A percentile compares a stretch with the other conserved stretches of the same genome.
These are phyloP conservation scores for Huntiella decipiens DNA, from an alignment of 2,329 filamentous ascomycete genomes.

Conservation along the genomic window DNA sequence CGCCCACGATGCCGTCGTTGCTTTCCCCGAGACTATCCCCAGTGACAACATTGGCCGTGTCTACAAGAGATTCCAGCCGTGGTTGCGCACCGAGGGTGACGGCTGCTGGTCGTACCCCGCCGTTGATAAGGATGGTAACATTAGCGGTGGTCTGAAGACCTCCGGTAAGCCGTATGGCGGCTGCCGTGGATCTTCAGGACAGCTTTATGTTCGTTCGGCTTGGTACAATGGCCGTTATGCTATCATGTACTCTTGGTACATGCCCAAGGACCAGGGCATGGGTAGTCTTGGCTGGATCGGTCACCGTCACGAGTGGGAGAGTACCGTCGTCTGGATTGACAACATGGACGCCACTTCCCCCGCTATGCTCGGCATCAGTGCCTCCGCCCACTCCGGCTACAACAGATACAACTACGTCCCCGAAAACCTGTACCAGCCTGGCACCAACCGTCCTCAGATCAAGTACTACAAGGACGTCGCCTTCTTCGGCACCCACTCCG, in stretches of 20 bases:
- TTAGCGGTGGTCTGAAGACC: slow-evolving; percentile 21
- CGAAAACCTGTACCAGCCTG: slow-evolving; percentile 1
- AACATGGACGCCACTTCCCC: slow-evolving; percentile 15
- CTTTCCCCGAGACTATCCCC: slow-evolving; percentile 18
- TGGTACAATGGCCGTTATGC: slow-evolving; percentile 17
- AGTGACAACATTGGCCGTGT: slow-evolving; percentile 15
- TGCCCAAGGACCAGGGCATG: slow-evolving; percentile 25
- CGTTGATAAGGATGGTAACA: slow-evolving; percentile 38
- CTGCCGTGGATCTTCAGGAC: slow-evolving; percentile 19
- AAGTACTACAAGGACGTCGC: slow-evolving; percentile 18
- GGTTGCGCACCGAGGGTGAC: slow-evolving; percentile 25
- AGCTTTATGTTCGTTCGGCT: slow-evolving; percentile 21
- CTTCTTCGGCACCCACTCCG: slow-evolving; percentile 19
- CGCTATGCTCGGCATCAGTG: slow-evolving; percentile 19
- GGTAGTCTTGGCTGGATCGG: slow-evolving; percentile 14
- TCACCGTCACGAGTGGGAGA: slow-evolving; percentile 25
- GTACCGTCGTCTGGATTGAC: slow-evolving; percentile 18
- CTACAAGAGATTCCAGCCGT: slow-evolving; percentile 20
- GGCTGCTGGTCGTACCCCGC: slow-evolving; percentile 46
- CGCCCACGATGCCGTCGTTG: slow-evolving; percentile 18
- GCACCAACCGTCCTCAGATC: slow-evolving; percentile 15
- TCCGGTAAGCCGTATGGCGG: slow-evolving; percentile 17
- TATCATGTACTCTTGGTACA: slow-evolving; percentile 27
- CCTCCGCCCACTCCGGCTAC: slow-evolving; percentile 22
- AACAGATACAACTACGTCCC: slow-evolving; percentile 13